Conservation (phyloP, 306 rosid genomes). For the Hippophae gyantsensis region DNA sequence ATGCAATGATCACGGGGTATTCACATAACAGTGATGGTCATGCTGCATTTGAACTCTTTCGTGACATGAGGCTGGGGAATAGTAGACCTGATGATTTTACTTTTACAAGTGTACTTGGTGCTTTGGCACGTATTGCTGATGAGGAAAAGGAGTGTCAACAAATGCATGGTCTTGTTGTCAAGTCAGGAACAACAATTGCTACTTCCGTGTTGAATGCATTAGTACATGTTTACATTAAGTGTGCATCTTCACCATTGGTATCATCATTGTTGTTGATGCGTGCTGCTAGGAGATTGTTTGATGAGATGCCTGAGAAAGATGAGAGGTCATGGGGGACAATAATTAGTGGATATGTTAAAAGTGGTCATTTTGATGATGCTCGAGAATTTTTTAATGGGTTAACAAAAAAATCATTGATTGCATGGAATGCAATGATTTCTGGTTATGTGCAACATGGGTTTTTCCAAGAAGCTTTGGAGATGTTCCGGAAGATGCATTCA, state of each 20-base stretch:
- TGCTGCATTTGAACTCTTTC: conserved; percentile 13
- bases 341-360: conserved; percentile 18
- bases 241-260: conserved; percentile 11
- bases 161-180: conserved; percentile 20
- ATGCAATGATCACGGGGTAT: conserved; percentile 17
- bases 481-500: conserved; percentile 18
- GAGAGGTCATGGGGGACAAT: conserved; percentile 15
- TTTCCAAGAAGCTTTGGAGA: conserved; percentile 12
- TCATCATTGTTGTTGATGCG: conserved; percentile 8
- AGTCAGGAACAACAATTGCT: conserved; percentile 9
- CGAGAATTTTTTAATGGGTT: conserved; percentile 11
- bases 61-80: conserved; percentile 8
- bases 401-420: conserved; percentile 12
- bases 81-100: conserved; percentile 16
- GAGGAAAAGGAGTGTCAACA: conserved; percentile 12
- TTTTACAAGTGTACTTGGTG: conserved; percentile 14
- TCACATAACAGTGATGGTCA: conserved; percentile 18
- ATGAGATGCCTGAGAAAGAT: conserved; percentile 13
- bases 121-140: conserved; percentile 10
- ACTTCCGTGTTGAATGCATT: conserved; percentile 18
- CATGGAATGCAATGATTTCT: conserved; percentile 25
- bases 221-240: conserved; percentile 15
- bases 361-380: conserved; percentile 7
- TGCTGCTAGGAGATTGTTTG: conserved; percentile 13
- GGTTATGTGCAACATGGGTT: conserved; percentile 17